A percentile compares a stretch with the other conserved stretches of the same genome.
Evolutionary conservation across 345 rosid genomes (phyloP).

Genomic region (Leavenworthia alabamica): DNA sequence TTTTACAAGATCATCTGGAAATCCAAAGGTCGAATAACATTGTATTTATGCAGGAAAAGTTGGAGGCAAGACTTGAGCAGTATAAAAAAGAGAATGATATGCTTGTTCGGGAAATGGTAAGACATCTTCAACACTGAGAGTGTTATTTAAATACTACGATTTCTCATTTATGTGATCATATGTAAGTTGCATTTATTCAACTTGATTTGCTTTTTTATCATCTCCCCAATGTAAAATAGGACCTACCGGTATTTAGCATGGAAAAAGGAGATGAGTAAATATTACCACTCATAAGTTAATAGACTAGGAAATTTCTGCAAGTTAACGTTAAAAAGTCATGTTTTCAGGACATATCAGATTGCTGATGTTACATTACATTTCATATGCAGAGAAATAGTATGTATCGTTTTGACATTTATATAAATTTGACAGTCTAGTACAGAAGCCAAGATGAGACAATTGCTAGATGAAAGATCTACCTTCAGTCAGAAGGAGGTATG

Average conservation of each 20-base stretch:
- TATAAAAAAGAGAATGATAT: conserved; percentile 25
- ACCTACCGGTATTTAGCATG: neutral
- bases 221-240: neutral
- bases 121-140: conserved; percentile 11
- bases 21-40: neutral
- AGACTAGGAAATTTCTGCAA: neutral
- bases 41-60: conserved; percentile 14
- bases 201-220: conserved; percentile 1
- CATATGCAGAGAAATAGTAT: neutral
- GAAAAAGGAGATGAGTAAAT: neutral
- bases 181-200: neutral
- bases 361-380: conserved; percentile 14
- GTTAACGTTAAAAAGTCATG: neutral
- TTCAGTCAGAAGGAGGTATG: conserved; percentile 47
- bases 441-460: conserved; percentile 39
- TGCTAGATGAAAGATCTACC: conserved; percentile 40
- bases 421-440: conserved; percentile 43
- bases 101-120: conserved; percentile 28
- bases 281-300: neutral
- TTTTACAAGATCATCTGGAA: conserved; percentile 3
- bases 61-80: conserved; percentile 27
- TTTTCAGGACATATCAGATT: conserved; percentile 5
- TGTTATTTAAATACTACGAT: neutral
- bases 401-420: conserved; percentile 16
- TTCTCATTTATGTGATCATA: conserved; percentile 3